Conservation (phyloP, 1,284 basidiomycete species). For the Termitomyces sp. region DNA sequence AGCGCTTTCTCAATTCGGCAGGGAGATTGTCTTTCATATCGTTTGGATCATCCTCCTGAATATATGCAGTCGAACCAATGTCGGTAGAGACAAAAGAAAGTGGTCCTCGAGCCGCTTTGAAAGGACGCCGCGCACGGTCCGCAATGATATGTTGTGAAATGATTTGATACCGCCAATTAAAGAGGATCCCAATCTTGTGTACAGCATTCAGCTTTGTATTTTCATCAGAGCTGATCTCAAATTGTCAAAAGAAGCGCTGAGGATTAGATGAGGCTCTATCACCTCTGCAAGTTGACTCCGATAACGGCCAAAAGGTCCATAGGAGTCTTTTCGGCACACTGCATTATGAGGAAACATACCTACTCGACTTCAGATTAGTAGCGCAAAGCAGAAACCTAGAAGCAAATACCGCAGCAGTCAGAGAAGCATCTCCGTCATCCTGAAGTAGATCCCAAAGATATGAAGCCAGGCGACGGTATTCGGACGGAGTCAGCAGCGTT, state of each 20-base stretch:
- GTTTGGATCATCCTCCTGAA: constrained; percentile 47
- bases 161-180: constrained; percentile 64
- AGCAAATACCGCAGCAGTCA: constrained; percentile 48
- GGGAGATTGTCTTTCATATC: constrained; percentile 52
- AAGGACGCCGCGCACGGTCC: constrained; percentile 58
- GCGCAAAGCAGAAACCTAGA: neutral
- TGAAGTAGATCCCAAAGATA: constrained; percentile 54
- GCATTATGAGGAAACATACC: constrained; percentile 67
- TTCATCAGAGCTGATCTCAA: constrained; percentile 36
- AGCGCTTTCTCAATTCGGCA: constrained; percentile 52
- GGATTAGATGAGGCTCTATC: constrained; percentile 11
- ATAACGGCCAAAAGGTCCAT: constrained; percentile 42
- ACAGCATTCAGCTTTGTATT: constrained; percentile 44
- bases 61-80: constrained; percentile 54
- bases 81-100: constrained; percentile 67
- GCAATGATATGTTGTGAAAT: constrained; percentile 52
- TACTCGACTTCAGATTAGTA: constrained; percentile 21
- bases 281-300: constrained; percentile 56
- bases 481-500: constrained; percentile 40
- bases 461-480: constrained; percentile 44
- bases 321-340: constrained; percentile 60
- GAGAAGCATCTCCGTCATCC: constrained; percentile 33
- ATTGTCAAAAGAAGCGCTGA: neutral
- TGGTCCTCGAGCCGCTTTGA: constrained; percentile 60
- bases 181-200: constrained; percentile 46